These are phyloP conservation scores for Fusarium falciforme DNA, from an alignment of 2,329 filamentous ascomycete species.

Conservation along the genomic window DNA sequence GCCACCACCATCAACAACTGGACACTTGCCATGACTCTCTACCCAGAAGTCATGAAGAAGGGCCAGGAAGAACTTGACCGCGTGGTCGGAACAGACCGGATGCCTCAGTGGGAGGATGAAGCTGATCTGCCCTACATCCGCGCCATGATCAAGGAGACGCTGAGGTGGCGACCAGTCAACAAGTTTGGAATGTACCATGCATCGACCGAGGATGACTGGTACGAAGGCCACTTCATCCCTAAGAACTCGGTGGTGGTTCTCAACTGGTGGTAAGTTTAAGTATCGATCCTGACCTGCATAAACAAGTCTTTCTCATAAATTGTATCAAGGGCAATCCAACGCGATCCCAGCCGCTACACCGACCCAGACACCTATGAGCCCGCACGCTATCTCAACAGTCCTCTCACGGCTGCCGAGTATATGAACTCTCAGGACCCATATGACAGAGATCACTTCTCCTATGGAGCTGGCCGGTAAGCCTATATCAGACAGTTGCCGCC, in stretches of 20 bases:
- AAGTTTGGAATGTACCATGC: conserved; percentile 30
- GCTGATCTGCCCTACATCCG: conserved; percentile 55
- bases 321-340: conserved; percentile 15
- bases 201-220: conserved; percentile 22
- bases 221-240: conserved; percentile 28
- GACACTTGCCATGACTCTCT: conserved; percentile 58
- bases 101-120: conserved; percentile 53
- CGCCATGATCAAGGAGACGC: conserved; percentile 55
- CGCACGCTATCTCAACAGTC: conserved; percentile 8
- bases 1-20: conserved; percentile 51
- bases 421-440: conserved; percentile 12
- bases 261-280: conserved; percentile 21
- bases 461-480: conserved; percentile 23
- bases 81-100: conserved; percentile 50
- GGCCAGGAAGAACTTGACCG: conserved; percentile 51
- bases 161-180: conserved; percentile 54
- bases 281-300: too few species aligned
- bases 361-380: conserved; percentile 22
- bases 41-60: conserved; percentile 47
- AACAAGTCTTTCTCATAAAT: neutral
- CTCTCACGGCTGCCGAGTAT: conserved; percentile 9
- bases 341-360: conserved; percentile 13
- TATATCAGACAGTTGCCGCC: too few species aligned
- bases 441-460: conserved; percentile 25
- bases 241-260: conserved; percentile 26